phyloP scores from a whole-genome alignment of 2,329 filamentous ascomycete species.

The Neospermospora avenae region DNA sequence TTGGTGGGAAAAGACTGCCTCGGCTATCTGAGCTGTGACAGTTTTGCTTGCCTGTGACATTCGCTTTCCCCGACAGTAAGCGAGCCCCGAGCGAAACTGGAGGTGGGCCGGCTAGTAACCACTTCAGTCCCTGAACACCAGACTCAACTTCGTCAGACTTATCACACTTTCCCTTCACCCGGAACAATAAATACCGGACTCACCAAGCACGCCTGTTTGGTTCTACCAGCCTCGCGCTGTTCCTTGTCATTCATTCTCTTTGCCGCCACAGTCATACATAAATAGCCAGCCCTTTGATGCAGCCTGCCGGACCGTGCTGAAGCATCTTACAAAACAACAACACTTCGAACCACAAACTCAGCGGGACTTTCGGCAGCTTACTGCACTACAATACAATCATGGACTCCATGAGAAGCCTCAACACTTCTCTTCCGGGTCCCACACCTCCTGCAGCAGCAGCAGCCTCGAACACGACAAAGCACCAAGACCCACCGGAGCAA shows the following conservation, averaged over 20 bases:
- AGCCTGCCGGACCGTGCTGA: neutral
- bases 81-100: too few relatives aligned
- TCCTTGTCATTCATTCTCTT: neutral
- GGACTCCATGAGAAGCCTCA: conserved; percentile 63
- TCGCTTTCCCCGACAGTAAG: too few relatives aligned
- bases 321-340: neutral
- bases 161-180: neutral
- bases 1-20: too few relatives aligned
- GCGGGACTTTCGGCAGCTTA: neutral
- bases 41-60: too few relatives aligned
- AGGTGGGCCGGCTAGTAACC: too few relatives aligned
- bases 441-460: conserved; percentile 39
- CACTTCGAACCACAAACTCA: neutral
- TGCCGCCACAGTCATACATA: neutral
- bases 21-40: too few relatives aligned
- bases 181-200: neutral
- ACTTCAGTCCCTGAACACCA: too few relatives aligned
- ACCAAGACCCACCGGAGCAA: conserved; percentile 52
- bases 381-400: conserved; percentile 37
- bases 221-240: neutral
- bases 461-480: conserved; percentile 30
- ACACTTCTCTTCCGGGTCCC: conserved; percentile 54
- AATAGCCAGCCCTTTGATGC: neutral
- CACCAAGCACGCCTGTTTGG: neutral
- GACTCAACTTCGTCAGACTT: too few relatives aligned